Conservation (phyloP, 2,329 filamentous ascomycete species). For the Colletotrichum falcatum region DNA sequence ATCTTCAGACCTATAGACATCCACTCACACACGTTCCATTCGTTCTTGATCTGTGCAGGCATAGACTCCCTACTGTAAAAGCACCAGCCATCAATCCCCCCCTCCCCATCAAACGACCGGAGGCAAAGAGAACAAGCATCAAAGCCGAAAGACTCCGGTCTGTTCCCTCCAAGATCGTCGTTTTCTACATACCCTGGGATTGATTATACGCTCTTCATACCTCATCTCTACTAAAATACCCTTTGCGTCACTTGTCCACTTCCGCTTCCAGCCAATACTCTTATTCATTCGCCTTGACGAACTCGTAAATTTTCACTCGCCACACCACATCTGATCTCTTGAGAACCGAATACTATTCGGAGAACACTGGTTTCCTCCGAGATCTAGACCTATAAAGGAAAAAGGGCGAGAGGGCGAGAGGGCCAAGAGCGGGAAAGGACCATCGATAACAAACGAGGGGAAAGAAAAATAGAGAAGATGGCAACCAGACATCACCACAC, state of each 20-base stretch:
- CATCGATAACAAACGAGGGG: not conserved
- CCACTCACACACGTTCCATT: not conserved
- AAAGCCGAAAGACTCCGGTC: conserved; percentile 35
- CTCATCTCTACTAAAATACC: not conserved
- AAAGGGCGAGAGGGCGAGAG: not conserved
- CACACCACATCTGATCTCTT: not conserved
- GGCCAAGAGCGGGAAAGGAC: not conserved
- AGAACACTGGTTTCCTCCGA: no score
- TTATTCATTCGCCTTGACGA: not conserved
- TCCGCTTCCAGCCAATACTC: not conserved
- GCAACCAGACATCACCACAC: conserved; percentile 38
- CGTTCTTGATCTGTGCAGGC: conserved; percentile 32
- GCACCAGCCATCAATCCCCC: not conserved
- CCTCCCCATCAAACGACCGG: not conserved
- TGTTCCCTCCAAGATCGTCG: conserved; percentile 30
- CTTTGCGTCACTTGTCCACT: not conserved
- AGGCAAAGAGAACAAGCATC: not conserved
- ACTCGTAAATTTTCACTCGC: not conserved
- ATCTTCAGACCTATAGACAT: conserved; percentile 19
- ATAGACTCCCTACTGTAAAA: conserved; percentile 19
- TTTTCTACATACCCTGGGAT: conserved; percentile 13
- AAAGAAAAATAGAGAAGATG: conserved; percentile 31
- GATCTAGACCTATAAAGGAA: not conserved
- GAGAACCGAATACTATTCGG: not conserved
- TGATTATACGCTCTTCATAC: conserved; percentile 5